These are phyloP conservation scores for Cryphonectria parasitica DNA, from an alignment of 2,329 filamentous ascomycete species.

Conservation along the genomic window DNA sequence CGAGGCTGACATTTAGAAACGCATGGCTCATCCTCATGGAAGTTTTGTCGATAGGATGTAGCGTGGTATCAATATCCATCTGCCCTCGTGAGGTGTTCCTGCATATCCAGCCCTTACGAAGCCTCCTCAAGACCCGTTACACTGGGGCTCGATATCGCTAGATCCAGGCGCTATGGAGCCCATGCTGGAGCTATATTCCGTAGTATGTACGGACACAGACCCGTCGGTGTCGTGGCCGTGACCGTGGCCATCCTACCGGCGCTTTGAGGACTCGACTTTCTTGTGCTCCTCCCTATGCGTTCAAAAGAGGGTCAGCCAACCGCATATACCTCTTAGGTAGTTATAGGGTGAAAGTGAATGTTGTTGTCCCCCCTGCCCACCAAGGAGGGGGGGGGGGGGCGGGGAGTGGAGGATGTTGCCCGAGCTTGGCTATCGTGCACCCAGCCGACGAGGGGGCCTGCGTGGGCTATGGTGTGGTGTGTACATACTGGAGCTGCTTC, in stretches of 20 bases:
- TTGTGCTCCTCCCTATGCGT: slow-evolving; percentile 79
- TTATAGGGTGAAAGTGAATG: neutral
- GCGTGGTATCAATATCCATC: neutral
- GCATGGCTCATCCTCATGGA: neutral
- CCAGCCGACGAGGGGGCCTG: neutral
- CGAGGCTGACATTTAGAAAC: neutral
- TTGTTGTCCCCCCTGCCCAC: too few relatives aligned
- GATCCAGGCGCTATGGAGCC: neutral
- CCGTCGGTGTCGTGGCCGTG: neutral
- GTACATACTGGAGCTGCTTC: slow-evolving; percentile 81
- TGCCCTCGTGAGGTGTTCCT: neutral
- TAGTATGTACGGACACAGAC: neutral
- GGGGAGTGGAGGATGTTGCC: neutral
- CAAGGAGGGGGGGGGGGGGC: too few relatives aligned
- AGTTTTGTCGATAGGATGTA: neutral
- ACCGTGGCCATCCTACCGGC: slow-evolving; percentile 49
- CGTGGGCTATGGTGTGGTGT: neutral
- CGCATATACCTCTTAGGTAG: neutral
- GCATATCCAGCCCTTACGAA: neutral
- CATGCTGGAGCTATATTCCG: neutral
- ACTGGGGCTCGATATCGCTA: neutral
- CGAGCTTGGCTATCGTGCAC: neutral
- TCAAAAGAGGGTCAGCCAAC: neutral
- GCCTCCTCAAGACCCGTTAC: too few relatives aligned
- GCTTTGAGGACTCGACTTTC: slow-evolving; percentile 83